Conservation (phyloP, 495 filamentous ascomycete genomes). For the Trichoderma virens region DNA sequence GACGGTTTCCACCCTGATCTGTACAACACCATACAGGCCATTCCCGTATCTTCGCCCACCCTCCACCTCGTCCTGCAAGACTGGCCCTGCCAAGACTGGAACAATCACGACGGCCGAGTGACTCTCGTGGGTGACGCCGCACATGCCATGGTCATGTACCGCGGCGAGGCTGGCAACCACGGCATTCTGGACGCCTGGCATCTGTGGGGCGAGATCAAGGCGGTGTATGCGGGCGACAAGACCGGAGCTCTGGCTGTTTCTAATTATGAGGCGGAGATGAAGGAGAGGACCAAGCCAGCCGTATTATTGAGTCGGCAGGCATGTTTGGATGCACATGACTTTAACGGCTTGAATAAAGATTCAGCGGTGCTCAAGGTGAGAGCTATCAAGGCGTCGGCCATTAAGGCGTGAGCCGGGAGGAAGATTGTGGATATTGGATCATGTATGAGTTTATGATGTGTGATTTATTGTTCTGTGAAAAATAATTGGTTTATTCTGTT, state of each 20-base stretch:
- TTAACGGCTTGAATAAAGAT: conserved; percentile 14
- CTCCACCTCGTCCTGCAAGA: conserved; percentile 8
- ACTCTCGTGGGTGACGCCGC: conserved; percentile 48
- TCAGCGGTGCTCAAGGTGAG: conserved; percentile 17
- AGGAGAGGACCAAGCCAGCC: conserved; percentile 34
- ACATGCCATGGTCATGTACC: conserved; percentile 48
- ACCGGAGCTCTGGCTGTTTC: conserved; percentile 25
- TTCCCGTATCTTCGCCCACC: not conserved
- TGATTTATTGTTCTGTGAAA: no score
- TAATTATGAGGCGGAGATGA: conserved; percentile 41
- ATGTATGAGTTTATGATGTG: no score
- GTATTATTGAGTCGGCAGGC: conserved; percentile 44
- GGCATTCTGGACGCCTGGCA: conserved; percentile 33
- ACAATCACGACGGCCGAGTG: conserved; percentile 37
- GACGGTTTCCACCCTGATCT: conserved; percentile 3
- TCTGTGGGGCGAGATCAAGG: conserved; percentile 18
- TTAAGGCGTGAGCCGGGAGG: no score
- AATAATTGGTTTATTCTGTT: no score
- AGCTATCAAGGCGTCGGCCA: conserved; percentile 18
- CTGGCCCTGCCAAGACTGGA: conserved; percentile 30
- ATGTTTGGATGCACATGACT: conserved; percentile 29
- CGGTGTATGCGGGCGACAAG: conserved; percentile 8
- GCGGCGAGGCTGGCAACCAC: conserved; percentile 45
- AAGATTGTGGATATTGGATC: no score
- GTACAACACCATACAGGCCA: not conserved